Percentiles rank a stretch among this genome's conserved stretches.
phyloP scores from a whole-genome alignment of 768 basidiomycete genomes.

The Clathrus columnatus region DNA sequence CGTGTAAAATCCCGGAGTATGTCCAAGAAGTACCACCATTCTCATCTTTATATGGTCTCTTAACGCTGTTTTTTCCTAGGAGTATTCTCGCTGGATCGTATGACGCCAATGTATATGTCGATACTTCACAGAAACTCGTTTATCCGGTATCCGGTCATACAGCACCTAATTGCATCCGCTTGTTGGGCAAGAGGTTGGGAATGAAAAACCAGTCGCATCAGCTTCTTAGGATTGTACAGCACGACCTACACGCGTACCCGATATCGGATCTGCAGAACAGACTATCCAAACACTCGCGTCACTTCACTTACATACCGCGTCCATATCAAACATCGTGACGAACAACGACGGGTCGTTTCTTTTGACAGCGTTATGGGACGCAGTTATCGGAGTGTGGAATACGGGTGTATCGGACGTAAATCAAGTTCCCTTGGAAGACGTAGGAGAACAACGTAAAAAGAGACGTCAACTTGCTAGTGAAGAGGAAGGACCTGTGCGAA shows the following conservation, averaged over 20 bases:
- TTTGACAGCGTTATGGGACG: conserved; percentile 84
- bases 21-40: too few species aligned
- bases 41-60: conserved; percentile 8
- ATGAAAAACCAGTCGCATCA: conserved; percentile 44
- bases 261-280: conserved; percentile 14
- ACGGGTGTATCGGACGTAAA: conserved; percentile 51
- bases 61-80: conserved; percentile 27
- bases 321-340: conserved; percentile 63
- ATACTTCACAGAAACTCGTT: conserved; percentile 53
- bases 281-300: conserved; percentile 45
- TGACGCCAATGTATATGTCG: conserved; percentile 66
- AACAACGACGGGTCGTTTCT: conserved; percentile 51
- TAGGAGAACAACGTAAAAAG: conserved; percentile 48
- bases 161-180: conserved; percentile 61
- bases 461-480: conserved; percentile 43
- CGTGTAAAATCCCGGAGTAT: conserved; percentile 50
- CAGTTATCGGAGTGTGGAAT: conserved; percentile 76
- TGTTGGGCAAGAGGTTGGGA: conserved; percentile 34
- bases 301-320: conserved; percentile 74
- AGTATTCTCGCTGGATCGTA: conserved; percentile 74
- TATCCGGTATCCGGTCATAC: conserved; percentile 43
- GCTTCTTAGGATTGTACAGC: conserved; percentile 77
- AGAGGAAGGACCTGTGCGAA: conserved; percentile 36
- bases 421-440: conserved; percentile 44
- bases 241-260: conserved; percentile 38